These are phyloP conservation scores for Suillus discolor DNA, from an alignment of 768 basidiomycete species.

Conservation along the genomic window DNA sequence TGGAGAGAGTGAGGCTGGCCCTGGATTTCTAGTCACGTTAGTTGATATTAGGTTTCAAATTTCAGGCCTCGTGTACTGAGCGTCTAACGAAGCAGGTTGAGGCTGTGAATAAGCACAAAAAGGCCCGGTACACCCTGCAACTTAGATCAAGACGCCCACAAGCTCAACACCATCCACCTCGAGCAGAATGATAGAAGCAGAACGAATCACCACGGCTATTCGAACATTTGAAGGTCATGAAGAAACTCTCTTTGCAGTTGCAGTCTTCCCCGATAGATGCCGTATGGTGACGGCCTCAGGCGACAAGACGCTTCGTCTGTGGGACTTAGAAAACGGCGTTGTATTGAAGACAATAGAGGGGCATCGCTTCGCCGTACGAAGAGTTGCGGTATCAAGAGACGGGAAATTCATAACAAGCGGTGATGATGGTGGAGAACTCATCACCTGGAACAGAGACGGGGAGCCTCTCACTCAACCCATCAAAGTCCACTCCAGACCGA, in stretches of 20 bases:
- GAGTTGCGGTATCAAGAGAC: not conserved
- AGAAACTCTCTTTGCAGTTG: not conserved
- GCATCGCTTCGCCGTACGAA: not conserved
- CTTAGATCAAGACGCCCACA: not conserved
- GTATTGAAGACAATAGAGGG: constrained; percentile 1
- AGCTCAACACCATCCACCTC: not conserved
- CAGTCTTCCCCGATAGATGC: not conserved
- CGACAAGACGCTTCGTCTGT: not conserved
- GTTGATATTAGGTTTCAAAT: not conserved
- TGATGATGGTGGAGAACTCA: not conserved
- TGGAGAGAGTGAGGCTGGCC: not conserved
- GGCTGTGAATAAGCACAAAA: not conserved
- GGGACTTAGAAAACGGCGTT: not conserved
- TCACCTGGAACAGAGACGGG: not conserved
- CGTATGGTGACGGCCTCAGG: not conserved
- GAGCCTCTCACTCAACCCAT: not conserved
- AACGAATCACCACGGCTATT: not conserved
- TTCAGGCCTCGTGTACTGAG: not conserved
- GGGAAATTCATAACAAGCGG: not conserved
- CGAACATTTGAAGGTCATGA: not conserved
- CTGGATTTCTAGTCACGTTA: not conserved
- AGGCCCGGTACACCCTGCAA: not conserved
- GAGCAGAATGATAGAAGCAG: not conserved
- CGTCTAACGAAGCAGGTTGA: not conserved
- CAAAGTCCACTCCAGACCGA: not conserved